Evolutionary conservation across 768 basidiomycete genomes (phyloP).

Genomic region (Chlorophyllum brunneum): DNA sequence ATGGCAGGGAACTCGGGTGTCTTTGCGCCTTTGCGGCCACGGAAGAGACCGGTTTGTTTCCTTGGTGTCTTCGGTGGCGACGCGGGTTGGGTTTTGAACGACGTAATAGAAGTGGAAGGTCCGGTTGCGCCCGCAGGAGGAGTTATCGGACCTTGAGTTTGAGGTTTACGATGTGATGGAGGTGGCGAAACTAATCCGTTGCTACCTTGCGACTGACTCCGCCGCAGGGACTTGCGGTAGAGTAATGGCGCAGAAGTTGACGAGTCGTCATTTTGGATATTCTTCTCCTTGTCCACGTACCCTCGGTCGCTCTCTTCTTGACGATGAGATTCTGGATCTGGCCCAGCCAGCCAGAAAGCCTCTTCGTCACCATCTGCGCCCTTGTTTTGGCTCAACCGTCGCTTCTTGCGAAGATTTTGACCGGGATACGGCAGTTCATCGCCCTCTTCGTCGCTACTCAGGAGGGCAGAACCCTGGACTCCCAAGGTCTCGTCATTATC

Average conservation of each 20-base stretch:
- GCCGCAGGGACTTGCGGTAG: conserved; percentile 28
- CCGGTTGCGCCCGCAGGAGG: conserved; percentile 5
- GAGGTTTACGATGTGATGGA: conserved; percentile 50
- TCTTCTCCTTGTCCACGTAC: conserved; percentile 14
- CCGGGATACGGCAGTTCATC: conserved; percentile 15
- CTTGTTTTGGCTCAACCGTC: conserved; percentile 29
- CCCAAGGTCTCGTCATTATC: conserved; percentile 29
- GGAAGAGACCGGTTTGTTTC: conserved; percentile 20
- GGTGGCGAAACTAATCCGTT: conserved; percentile 60
- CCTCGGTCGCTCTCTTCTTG: conserved; percentile 15
- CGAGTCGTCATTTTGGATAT: conserved; percentile 1
- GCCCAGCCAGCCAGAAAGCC: conserved; percentile 44
- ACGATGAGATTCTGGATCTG: conserved; percentile 19
- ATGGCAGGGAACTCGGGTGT: conserved; percentile 17
- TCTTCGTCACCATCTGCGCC: conserved; percentile 41
- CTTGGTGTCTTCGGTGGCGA: conserved; percentile 40
- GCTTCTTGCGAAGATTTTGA: conserved; percentile 34
- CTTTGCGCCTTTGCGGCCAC: conserved; percentile 6
- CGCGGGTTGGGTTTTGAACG: conserved; percentile 18
- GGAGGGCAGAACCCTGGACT: neutral
- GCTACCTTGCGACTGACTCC: conserved; percentile 14
- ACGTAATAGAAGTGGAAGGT: conserved; percentile 11
- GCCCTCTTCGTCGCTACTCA: conserved; percentile 32
- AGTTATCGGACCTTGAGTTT: neutral
- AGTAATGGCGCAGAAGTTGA: conserved; percentile 25